Conservation (phyloP, 352 stramenopile species). For the Globisporangium rhizosaccharum region DNA sequence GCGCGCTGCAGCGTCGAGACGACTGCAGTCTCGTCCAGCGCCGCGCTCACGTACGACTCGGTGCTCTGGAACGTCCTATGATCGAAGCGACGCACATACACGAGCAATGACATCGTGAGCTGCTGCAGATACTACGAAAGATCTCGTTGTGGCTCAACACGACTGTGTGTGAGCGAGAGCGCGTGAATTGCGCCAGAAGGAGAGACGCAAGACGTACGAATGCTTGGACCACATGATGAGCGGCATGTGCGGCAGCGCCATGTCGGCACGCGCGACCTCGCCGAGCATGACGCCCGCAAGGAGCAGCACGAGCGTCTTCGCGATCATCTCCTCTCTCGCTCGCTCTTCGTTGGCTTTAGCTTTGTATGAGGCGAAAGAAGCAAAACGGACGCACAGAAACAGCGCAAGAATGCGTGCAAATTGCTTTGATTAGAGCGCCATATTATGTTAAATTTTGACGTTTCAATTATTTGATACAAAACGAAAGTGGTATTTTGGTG, state of each 20-base stretch:
- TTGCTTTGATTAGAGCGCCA: background rate
- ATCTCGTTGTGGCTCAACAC: background rate
- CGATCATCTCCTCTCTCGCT: conserved; percentile 21
- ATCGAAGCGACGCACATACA: background rate
- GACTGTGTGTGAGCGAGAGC: background rate
- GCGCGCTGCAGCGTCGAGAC: conserved; percentile 20
- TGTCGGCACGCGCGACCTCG: conserved; percentile 13
- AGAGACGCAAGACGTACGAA: conserved; percentile 31
- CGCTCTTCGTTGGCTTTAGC: background rate
- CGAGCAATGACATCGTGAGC: background rate
- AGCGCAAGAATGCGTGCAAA: background rate
- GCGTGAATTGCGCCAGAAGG: background rate
- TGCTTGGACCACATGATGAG: conserved; percentile 63
- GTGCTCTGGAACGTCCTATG: conserved; percentile 38
- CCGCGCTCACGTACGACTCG: conserved; percentile 41
- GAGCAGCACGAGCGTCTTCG: conserved; percentile 11
- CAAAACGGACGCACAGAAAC: conserved; percentile 2
- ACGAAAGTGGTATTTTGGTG: too few species aligned
- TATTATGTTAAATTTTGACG: too few species aligned
- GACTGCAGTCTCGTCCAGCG: conserved; percentile 38
- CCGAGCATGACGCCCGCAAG: conserved; percentile 21
- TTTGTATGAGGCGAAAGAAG: background rate
- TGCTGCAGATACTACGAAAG: background rate
- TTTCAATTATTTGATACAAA: too few species aligned
- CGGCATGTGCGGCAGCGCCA: conserved; percentile 46